A percentile compares a stretch with the other conserved stretches of the same genome.
These are phyloP conservation scores for Calonectria hawksworthii DNA, from an alignment of 2,329 filamentous ascomycete genomes.

Conservation along the genomic window DNA sequence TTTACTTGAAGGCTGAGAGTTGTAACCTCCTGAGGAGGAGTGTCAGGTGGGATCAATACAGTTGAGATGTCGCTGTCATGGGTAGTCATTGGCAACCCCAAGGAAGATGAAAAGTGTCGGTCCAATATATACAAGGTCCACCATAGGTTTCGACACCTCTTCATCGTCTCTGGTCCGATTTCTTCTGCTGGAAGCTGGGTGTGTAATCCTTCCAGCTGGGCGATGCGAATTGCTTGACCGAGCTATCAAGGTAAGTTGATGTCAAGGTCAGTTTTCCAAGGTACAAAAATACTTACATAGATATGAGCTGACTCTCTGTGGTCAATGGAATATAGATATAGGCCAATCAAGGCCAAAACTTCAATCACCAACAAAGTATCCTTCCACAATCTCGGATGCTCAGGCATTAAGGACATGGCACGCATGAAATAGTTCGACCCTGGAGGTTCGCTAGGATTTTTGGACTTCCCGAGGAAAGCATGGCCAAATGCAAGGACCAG, in stretches of 20 bases:
- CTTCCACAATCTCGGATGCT: slow-evolving; percentile 51
- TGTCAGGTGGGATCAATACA: slow-evolving; percentile 44
- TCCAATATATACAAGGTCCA: slow-evolving; percentile 59
- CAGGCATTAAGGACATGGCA: slow-evolving; percentile 54
- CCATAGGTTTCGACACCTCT: slow-evolving; percentile 55
- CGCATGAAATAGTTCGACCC: slow-evolving; percentile 50
- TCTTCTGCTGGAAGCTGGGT: slow-evolving; percentile 55
- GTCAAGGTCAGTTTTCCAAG: not conserved
- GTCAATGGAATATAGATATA: slow-evolving; percentile 57
- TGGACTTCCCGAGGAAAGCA: slow-evolving; percentile 40
- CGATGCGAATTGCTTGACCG: slow-evolving; percentile 56
- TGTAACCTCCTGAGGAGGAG: slow-evolving; percentile 46
- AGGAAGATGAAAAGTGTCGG: slow-evolving; percentile 54
- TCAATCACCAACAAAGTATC: slow-evolving; percentile 55
- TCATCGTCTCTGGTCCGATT: slow-evolving; percentile 49
- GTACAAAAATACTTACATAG: slow-evolving; percentile 36
- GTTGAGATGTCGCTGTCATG: slow-evolving; percentile 57
- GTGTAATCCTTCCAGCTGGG: slow-evolving; percentile 57
- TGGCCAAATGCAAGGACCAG: slow-evolving; percentile 60
- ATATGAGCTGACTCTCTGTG: slow-evolving; percentile 51
- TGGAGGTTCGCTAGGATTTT: slow-evolving; percentile 49
- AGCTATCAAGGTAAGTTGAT: slow-evolving; percentile 43
- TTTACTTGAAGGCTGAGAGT: slow-evolving; percentile 53
- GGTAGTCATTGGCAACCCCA: slow-evolving; percentile 54
- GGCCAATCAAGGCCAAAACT: slow-evolving; percentile 50